Evolutionary conservation across 306 rosid species (phyloP), one percentile per base, ranked within the genome.

Genomic region (Sesbania bispinosa): DNA sequence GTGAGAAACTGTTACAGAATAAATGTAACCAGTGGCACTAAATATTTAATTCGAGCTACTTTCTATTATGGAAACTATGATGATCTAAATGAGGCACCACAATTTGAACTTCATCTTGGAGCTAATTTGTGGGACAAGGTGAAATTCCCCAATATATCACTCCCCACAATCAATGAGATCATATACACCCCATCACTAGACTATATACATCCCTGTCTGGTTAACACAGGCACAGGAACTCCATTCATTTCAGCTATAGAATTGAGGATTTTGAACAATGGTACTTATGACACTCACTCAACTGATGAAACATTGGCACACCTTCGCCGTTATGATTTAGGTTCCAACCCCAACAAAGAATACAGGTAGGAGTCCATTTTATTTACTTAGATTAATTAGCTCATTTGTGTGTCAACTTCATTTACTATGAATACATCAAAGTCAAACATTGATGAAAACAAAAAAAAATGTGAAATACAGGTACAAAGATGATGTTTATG

Each of bases 31-130:
- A 47, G 14, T 2, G 77, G 77, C 4, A 76, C 53, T 5, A 79
- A 69, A 33, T 88, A 85, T 30, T 58, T 85, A 24, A 78, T 88
- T 54, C 2, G 79, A 52, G 71, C 86, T 0, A 9, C 1, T 9
- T 88, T 88, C 53, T 16, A 69, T 2, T 83, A 85, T 52, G 93
- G 86, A 11, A 83, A 83, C 26, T 85, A 83, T 53, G 93, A 88
- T 10, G 69, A 50, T 4, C 30, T 33, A 10, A 71, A 77, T 50
- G 59, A n/a, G 14, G 4, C 58, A 0, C 85, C 90, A 15, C n/a
- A 71, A 32, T 88, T 88, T 67, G 85, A 77, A 66, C 75, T 88
- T 23, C 57, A 74, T 52, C 23, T 88, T 5, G 93, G 93, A 6
- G 57, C 79, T 67, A 82, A 48, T 46, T 8, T 19, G 0, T 83